phyloP scores from a whole-genome alignment of 2,329 filamentous ascomycete genomes.

The Talaromyces atroroseus region DNA sequence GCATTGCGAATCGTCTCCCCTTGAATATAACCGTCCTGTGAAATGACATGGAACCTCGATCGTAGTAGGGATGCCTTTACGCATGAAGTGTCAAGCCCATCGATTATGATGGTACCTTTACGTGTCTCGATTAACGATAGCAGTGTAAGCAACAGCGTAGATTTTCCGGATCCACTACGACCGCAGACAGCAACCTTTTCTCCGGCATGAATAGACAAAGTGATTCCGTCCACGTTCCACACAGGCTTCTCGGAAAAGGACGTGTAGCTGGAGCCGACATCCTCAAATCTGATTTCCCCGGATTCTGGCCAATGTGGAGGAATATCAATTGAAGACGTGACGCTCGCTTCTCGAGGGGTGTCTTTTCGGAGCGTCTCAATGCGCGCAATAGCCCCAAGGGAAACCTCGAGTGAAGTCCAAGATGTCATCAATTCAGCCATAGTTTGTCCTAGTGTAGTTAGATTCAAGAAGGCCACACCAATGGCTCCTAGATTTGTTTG shows the following conservation, averaged over 20 bases:
- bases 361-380: conserved; percentile 48
- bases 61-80: not conserved
- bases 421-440: conserved; percentile 46
- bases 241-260: not conserved
- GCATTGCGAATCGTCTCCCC: not conserved
- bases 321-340: not conserved
- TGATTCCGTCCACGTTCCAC: not conserved
- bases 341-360: conserved; percentile 18
- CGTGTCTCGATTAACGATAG: not conserved
- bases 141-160: not conserved
- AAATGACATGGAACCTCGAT: not conserved
- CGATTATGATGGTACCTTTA: not conserved
- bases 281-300: not conserved
- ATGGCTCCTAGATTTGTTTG: not conserved
- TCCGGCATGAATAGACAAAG: not conserved
- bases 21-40: not conserved
- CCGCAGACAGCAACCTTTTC: conserved; percentile 2
- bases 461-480: not conserved
- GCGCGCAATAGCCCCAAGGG: conserved; percentile 52
- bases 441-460: conserved; percentile 41
- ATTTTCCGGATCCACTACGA: conserved; percentile 4
- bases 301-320: not conserved
- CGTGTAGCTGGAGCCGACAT: not conserved
- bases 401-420: conserved; percentile 55
- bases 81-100: not conserved